Conservation (phyloP, 2,329 filamentous ascomycete genomes). For the Stemphylium lycopersici region DNA sequence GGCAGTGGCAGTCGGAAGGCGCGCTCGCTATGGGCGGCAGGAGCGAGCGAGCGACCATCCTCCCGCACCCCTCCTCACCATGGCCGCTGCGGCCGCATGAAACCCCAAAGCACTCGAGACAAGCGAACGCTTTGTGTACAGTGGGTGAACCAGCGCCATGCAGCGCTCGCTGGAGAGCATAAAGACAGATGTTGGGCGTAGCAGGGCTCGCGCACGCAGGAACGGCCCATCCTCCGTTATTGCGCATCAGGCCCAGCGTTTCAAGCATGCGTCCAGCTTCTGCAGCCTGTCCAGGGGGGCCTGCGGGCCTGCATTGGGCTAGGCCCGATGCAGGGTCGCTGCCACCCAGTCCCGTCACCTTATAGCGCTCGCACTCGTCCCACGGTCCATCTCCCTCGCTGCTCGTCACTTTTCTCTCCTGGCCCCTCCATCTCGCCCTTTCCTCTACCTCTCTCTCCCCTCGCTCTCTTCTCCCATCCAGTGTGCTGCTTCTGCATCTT, state of each 20-base stretch:
- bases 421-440: constrained; percentile 53
- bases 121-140: constrained; percentile 12
- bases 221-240: constrained; percentile 19
- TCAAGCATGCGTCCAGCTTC: constrained; percentile 24
- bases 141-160: background rate
- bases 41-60: background rate
- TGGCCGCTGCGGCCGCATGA: background rate
- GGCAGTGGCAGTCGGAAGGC: background rate
- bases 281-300: constrained; percentile 13
- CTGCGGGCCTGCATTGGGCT: constrained; percentile 7
- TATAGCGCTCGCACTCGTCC: constrained; percentile 26
- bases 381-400: constrained; percentile 62
- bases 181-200: background rate
- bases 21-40: constrained; percentile 12
- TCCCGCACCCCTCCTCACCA: background rate
- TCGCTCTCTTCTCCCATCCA: constrained; percentile 32
- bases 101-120: background rate
- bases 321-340: constrained; percentile 19
- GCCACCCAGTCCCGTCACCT: constrained; percentile 25
- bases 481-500: constrained; percentile 46
- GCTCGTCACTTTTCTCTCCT: constrained; percentile 47
- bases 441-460: constrained; percentile 52
- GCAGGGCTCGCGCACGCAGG: constrained; percentile 19
- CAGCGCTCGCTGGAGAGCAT: background rate
- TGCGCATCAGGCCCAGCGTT: constrained; percentile 34